A percentile compares a stretch with the other conserved stretches of the same genome.
Conservation (phyloP, 192 early-diverging fungal species). For the Spinellus fusiger region DNA sequence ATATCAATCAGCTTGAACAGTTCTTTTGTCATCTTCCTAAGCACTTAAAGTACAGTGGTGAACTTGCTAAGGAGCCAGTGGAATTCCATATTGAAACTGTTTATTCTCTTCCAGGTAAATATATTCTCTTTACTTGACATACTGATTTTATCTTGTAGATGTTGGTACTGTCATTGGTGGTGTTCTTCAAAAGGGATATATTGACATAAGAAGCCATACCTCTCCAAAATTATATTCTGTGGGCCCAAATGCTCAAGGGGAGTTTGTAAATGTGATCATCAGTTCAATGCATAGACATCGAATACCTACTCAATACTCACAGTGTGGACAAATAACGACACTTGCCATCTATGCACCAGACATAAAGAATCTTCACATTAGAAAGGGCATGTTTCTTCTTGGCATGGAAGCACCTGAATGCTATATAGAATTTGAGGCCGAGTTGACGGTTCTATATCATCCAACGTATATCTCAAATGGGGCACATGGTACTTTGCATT, state of each 20-base stretch:
- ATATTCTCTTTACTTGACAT: neutral
- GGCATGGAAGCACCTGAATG: conserved; percentile 35
- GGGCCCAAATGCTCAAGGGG: conserved; percentile 60
- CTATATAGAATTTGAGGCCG: conserved; percentile 59
- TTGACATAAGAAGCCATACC: conserved; percentile 30
- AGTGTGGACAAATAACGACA: conserved; percentile 71
- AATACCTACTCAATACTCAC: conserved; percentile 60
- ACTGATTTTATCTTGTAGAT: conserved; percentile 25
- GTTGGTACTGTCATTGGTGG: conserved; percentile 63
- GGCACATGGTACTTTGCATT: conserved; percentile 54
- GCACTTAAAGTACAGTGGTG: conserved; percentile 33
- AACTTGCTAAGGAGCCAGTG: conserved; percentile 35
- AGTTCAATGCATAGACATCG: conserved; percentile 80
- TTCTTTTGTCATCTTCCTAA: conserved; percentile 71
- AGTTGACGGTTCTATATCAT: conserved; percentile 57
- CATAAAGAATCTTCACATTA: conserved; percentile 15
- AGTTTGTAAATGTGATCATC: conserved; percentile 62
- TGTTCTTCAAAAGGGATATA: conserved; percentile 46
- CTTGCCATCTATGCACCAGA: conserved; percentile 38
- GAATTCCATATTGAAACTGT: conserved; percentile 83
- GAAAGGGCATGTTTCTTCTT: conserved; percentile 53
- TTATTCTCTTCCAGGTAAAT: conserved; percentile 57
- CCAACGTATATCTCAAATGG: conserved; percentile 39
- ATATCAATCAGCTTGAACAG: conserved; percentile 57
- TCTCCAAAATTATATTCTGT: conserved; percentile 32